Evolutionary conservation across 2,329 filamentous ascomycete species (phyloP), one percentile per base, ranked within the genome.

Genomic region (Arachnomyces sp.): DNA sequence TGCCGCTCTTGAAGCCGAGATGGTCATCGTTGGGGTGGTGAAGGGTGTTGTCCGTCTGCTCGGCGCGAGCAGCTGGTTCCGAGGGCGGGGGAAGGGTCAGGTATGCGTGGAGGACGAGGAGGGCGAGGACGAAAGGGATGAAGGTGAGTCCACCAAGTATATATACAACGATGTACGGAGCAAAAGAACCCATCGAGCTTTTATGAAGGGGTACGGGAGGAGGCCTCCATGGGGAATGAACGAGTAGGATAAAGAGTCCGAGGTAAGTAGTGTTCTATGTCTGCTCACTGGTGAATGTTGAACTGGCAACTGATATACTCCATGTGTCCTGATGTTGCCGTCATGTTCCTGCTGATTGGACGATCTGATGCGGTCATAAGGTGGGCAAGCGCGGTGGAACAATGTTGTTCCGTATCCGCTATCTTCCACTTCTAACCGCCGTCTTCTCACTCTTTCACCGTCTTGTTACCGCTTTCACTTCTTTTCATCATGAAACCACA

Each of bases 131-230:
- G 3, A 94, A 69, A 21, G 89, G 89, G 43, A 95, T 59, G 59
- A 95, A 90, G 43, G 89, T 95, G 57, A 95, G 61, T 54, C 89
- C 90, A 63, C 89, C 89, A 44, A 94, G 66, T 50, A 94, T 60
- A 71, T 95, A 95, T 60, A 84, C 75, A 56, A 84, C 62, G 49
- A 93, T 69, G 56, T 90, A 80, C 52, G 63, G 64, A 48, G 56
- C 59, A 54, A 75, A 57, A 44, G 60, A 60, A 60, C 62, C 62
- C 64, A 67, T 67, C 53, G 55, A 59, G 58, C 56, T 44, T 46
- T 47, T 52, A 42, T 50, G 57, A 57, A 53, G 60, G 45, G 52
- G 47, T 45, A 50, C 50, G 49, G 51, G 52, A 49, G 21, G 5
- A 25, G 21, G 54, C 45, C 56, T 60, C 57, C 60, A 59, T 60